phyloP scores from a whole-genome alignment of 192 early-diverging fungal genomes.

The Coemansia furcata region DNA sequence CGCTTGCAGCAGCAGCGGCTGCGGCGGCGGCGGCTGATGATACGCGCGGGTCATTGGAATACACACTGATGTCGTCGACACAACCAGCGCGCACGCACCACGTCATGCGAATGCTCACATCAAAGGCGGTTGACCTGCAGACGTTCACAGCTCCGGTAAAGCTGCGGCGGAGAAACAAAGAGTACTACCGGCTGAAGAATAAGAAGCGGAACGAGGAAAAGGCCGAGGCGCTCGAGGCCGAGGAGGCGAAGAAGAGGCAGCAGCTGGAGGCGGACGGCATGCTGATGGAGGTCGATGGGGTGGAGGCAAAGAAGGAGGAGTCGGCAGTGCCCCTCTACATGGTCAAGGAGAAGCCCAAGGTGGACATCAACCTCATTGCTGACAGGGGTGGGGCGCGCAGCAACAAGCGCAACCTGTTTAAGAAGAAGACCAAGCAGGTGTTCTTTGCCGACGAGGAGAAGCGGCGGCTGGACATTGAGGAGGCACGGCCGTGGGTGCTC shows the following conservation, averaged over 20 bases:
- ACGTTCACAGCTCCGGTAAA: slow-evolving; percentile 59
- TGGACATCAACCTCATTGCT: slow-evolving; percentile 64
- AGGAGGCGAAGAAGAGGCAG: slow-evolving; percentile 14
- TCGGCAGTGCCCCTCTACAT: neutral
- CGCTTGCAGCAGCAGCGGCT: slow-evolving; percentile 13
- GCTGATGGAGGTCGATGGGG: slow-evolving; percentile 3
- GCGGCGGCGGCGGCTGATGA: neutral
- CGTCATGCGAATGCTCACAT: slow-evolving; percentile 65
- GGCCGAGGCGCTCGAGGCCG: slow-evolving; percentile 36
- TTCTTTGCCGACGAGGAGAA: slow-evolving; percentile 71
- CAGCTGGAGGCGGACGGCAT: neutral
- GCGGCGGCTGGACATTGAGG: slow-evolving; percentile 69
- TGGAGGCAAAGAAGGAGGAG: slow-evolving; percentile 13
- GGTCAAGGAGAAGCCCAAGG: slow-evolving; percentile 32
- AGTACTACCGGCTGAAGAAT: slow-evolving; percentile 42
- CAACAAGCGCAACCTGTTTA: slow-evolving; percentile 77
- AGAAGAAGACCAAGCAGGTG: slow-evolving; percentile 78
- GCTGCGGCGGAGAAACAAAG: slow-evolving; percentile 41
- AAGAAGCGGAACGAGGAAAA: slow-evolving; percentile 48
- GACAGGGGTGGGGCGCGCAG: slow-evolving; percentile 71
- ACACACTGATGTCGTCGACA: slow-evolving; percentile 61
- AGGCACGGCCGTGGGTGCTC: slow-evolving; percentile 73
- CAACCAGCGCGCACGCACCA: slow-evolving; percentile 55
- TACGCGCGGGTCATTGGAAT: slow-evolving; percentile 51
- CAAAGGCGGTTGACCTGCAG: slow-evolving; percentile 54